phyloP scores from a whole-genome alignment of 2,329 filamentous ascomycete species.

The Fusarium longipes region DNA sequence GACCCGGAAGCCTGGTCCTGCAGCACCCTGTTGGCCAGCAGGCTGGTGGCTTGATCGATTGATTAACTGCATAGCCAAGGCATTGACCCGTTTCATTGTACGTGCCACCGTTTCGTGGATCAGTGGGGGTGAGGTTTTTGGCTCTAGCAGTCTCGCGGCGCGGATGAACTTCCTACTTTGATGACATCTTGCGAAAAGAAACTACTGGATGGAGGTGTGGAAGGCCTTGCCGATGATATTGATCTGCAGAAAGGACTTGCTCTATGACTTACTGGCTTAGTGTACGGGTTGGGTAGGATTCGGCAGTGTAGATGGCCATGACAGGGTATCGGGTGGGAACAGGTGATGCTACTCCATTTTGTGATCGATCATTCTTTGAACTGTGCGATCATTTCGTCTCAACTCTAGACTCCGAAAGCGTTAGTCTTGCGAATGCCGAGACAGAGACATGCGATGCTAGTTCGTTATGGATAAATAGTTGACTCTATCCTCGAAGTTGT shows the following conservation, averaged over 20 bases:
- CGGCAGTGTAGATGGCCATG: background rate
- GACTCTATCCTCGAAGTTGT: background rate
- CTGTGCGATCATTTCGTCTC: slow-evolving; percentile 9
- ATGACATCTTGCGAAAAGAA: slow-evolving; percentile 12
- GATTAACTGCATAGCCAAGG: background rate
- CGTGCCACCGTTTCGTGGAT: slow-evolving; percentile 23
- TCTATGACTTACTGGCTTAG: background rate
- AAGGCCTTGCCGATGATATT: background rate
- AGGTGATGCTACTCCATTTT: background rate
- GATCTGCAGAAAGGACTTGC: background rate
- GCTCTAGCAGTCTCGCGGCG: background rate
- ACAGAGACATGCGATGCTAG: background rate
- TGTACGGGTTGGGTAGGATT: background rate
- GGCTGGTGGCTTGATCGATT: background rate
- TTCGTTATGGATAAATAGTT: slow-evolving; percentile 16
- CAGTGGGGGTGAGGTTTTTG: slow-evolving; percentile 5
- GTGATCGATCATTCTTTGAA: background rate
- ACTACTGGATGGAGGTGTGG: background rate
- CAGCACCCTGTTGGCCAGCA: background rate
- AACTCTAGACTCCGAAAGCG: background rate
- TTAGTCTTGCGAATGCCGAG: slow-evolving; percentile 22
- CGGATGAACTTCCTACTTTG: slow-evolving; percentile 22
- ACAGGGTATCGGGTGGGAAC: background rate
- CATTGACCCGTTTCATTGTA: slow-evolving; percentile 14
- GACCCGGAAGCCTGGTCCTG: background rate